Evolutionary conservation across 1,284 basidiomycete species (phyloP).

Genomic region (Heterobasidion irregulare): DNA sequence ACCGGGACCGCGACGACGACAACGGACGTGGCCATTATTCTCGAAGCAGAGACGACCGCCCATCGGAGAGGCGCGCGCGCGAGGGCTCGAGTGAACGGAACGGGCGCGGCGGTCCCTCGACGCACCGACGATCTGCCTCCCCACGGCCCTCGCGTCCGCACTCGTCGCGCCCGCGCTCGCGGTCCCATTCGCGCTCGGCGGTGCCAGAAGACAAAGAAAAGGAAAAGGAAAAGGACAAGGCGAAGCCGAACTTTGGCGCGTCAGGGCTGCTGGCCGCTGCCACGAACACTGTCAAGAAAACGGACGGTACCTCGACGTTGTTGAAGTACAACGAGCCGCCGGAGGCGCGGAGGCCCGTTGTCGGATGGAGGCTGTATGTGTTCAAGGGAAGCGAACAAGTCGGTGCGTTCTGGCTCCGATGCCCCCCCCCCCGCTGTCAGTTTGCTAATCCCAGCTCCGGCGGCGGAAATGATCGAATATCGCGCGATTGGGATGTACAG

Average conservation of each 20-base stretch:
- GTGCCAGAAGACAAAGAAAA: slow-evolving; percentile 20
- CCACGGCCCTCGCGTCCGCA: slow-evolving; percentile 28
- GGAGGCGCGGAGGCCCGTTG: slow-evolving; percentile 86
- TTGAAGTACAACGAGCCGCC: slow-evolving; percentile 99
- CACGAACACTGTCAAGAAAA: slow-evolving; percentile 77
- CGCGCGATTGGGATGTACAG: slow-evolving; percentile 29
- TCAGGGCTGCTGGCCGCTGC: slow-evolving; percentile 93
- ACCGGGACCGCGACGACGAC: not conserved
- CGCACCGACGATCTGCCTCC: slow-evolving; percentile 48
- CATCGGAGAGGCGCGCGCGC: slow-evolving; percentile 6
- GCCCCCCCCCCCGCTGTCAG: not conserved
- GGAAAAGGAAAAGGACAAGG: slow-evolving; percentile 48
- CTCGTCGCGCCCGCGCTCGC: slow-evolving; percentile 26
- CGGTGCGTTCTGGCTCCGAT: slow-evolving; percentile 45
- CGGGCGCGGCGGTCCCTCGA: slow-evolving; percentile 6
- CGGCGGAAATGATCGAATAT: not conserved
- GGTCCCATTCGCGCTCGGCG: slow-evolving; percentile 18
- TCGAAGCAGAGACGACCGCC: not conserved
- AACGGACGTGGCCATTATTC: not conserved
- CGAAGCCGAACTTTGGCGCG: slow-evolving; percentile 80
- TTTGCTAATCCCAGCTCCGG: not conserved
- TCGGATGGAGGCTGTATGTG: slow-evolving; percentile 93
- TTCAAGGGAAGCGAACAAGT: slow-evolving; percentile 93
- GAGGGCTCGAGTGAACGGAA: slow-evolving; percentile 31
- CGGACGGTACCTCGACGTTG: slow-evolving; percentile 75